Evolutionary conservation across 2,329 filamentous ascomycete species (phyloP).

Genomic region (Beauveria sp.): DNA sequence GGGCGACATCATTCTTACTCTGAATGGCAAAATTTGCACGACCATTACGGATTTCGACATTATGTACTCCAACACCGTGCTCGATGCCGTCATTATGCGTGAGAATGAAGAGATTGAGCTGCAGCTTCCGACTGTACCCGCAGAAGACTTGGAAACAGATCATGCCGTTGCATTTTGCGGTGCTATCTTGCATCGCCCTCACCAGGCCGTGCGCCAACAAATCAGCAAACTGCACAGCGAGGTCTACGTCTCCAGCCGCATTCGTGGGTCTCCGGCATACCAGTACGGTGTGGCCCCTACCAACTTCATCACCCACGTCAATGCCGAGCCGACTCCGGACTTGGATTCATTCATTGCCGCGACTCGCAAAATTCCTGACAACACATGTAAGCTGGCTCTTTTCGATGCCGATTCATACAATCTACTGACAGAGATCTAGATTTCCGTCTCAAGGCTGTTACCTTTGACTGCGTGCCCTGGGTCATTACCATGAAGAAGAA

Average conservation of each 20-base stretch:
- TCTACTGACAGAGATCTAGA: conserved; percentile 37
- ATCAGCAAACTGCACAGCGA: conserved; percentile 95
- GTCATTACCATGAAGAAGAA: conserved; percentile 99
- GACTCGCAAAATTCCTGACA: conserved; percentile 84
- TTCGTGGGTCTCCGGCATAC: conserved; percentile 73
- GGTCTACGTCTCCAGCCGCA: conserved; percentile 87
- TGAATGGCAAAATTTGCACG: conserved; percentile 90
- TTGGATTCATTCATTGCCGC: conserved; percentile 72
- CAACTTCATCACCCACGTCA: conserved; percentile 96
- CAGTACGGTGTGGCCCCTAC: conserved; percentile 91
- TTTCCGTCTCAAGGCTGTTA: conserved; percentile 94
- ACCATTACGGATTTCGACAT: conserved; percentile 87
- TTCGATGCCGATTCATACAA: neutral
- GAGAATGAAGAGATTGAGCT: conserved; percentile 72
- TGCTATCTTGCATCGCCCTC: conserved; percentile 83
- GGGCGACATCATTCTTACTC: conserved; percentile 83
- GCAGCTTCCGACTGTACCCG: conserved; percentile 75
- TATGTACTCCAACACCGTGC: conserved; percentile 82
- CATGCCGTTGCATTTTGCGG: conserved; percentile 92
- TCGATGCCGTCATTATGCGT: conserved; percentile 81
- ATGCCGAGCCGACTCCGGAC: conserved; percentile 77
- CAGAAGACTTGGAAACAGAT: conserved; percentile 85
- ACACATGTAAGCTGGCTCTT: conserved; percentile 59
- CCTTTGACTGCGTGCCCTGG: conserved; percentile 97
- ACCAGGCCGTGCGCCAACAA: conserved; percentile 94